These are phyloP conservation scores for Sphaerosporella brunnea DNA, from an alignment of 495 filamentous ascomycete species.

Conservation along the genomic window DNA sequence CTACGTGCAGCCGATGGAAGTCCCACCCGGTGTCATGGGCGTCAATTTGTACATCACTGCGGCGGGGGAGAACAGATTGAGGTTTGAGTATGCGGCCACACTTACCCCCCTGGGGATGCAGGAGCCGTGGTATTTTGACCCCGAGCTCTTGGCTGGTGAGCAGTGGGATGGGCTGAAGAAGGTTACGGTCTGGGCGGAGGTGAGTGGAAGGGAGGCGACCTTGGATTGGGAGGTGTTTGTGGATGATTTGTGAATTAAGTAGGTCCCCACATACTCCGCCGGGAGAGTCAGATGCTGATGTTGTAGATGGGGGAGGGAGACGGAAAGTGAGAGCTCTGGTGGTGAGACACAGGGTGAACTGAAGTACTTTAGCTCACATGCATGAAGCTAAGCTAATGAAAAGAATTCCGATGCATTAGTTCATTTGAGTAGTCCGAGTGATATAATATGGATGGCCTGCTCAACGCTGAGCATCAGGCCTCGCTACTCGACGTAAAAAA, in stretches of 20 bases:
- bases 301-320: conserved; percentile 8
- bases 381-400: too few species aligned
- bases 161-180: conserved; percentile 21
- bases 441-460: too few species aligned
- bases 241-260: conserved; percentile 25
- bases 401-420: too few species aligned
- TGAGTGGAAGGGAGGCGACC: conserved; percentile 9
- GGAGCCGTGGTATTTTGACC: conserved; percentile 19
- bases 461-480: too few species aligned
- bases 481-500: too few species aligned
- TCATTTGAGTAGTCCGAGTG: too few species aligned
- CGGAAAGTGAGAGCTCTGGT: neutral
- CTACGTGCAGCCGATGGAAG: conserved; percentile 26
- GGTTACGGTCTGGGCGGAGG: conserved; percentile 20
- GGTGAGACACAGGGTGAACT: neutral
- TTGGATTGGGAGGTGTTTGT: conserved; percentile 30
- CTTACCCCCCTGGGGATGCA: conserved; percentile 11
- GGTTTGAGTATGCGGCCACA: conserved; percentile 8
- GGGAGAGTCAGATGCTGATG: neutral
- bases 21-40: conserved; percentile 13
- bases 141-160: conserved; percentile 16
- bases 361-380: too few species aligned
- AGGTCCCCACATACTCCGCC: neutral
- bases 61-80: conserved; percentile 5
- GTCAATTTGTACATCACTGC: conserved; percentile 15